A percentile compares a stretch with the other conserved stretches of the same genome.
phyloP scores from a whole-genome alignment of 148 eudicot genomes.

The Fagopyrum homotropicum region DNA sequence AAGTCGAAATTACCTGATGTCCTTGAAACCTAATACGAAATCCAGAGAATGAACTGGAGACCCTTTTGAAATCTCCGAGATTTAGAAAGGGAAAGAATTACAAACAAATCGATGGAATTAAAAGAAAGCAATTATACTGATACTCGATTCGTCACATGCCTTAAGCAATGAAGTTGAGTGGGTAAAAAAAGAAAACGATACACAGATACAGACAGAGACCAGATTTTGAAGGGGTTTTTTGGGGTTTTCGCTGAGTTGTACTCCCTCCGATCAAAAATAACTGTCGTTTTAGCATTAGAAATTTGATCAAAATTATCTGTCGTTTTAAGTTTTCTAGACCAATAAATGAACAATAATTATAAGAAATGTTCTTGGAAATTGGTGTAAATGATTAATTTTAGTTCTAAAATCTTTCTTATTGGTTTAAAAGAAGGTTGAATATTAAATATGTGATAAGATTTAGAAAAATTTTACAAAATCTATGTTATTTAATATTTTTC shows the following conservation, averaged over 20 bases:
- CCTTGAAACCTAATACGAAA: neutral
- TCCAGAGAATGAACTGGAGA: neutral
- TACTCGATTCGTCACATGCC: neutral
- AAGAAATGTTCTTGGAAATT: too few species aligned
- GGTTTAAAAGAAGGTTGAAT: too few species aligned
- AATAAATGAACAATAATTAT: too few species aligned
- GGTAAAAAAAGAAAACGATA: neutral
- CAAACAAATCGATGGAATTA: neutral
- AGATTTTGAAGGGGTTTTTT: neutral
- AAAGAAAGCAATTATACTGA: constrained; percentile 3
- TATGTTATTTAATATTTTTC: too few species aligned
- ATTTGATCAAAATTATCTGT: too few species aligned
- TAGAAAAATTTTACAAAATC: too few species aligned
- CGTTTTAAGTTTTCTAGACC: too few species aligned
- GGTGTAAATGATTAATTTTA: too few species aligned
- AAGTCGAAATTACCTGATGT: constrained; percentile 6
- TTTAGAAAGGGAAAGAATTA: neutral
- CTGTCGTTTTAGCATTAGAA: too few species aligned
- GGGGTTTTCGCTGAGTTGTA: neutral
- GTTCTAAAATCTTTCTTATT: too few species aligned
- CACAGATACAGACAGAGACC: neutral
- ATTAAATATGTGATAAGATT: too few species aligned
- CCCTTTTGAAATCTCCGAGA: neutral
- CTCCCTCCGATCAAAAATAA: too few species aligned
- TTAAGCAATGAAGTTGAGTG: neutral